Base-by-base conservation (phyloP, 805 yeast genomes). In the Barnettozyma populi region DNA sequence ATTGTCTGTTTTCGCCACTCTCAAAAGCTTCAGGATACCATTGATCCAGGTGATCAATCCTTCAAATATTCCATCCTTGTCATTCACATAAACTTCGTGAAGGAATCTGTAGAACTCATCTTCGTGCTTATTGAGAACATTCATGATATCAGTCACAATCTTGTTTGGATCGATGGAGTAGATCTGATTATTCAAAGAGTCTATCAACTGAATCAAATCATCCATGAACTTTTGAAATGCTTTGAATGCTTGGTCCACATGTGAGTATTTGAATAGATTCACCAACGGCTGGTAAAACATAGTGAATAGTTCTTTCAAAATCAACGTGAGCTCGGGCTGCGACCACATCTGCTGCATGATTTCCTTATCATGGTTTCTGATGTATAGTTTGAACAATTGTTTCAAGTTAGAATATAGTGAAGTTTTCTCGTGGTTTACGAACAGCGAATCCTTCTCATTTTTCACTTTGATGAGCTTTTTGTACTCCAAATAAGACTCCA, bases 11-110 rank as follows among this genome's bases (percentile, higher is more conserved):
- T 75, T 82, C 48, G 90, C 87, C 45, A 72, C 70, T 48, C 86
- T 75, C 44, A 90, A 67, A 52, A 87, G 79, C 11, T 70, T 68
- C 24, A 90, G 68, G 45, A 89, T 79, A 18, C 72, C 69, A 49
- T 85, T 80, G 40, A 88, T 71, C 97, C 97, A 92, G 6, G 65
- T 64, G 40, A 88, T 74, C 45, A 94, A 67, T 4, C 81, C 80
- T 44, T 82, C 79, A 66, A 92, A 92, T 5, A 92, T 67, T 5
- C 81, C 78, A 29, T 78, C 77, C 34, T 79, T 71, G 60, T 92
- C 98, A 53, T 86, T 80, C n/a, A 74, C 52, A 63, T 90, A 90
- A n/a, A 90, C 78, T 45, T 85, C 82, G 60, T 88, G 92, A 49
- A 92, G 73, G 59, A 92, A 94, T 45, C 70, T 70, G 71, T 87